A percentile compares a stretch with the other conserved stretches of the same genome.
Evolutionary conservation across 345 rosid species (phyloP).

Genomic region (Bruguiera gymnorhiza): DNA sequence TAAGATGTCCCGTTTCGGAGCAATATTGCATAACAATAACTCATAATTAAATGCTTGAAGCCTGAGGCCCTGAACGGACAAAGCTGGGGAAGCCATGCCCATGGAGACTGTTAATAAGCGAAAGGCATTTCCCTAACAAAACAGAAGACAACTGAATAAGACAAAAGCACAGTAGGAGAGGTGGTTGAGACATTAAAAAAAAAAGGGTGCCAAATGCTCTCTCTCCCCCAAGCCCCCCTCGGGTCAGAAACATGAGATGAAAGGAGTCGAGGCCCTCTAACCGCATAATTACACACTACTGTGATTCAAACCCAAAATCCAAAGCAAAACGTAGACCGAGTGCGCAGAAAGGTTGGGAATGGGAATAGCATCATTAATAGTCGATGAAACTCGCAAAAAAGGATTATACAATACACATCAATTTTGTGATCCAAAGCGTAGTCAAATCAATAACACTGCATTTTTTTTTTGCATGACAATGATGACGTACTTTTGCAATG

Average conservation of each 20-base stretch:
- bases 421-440: constrained; percentile 7
- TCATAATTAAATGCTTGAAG: constrained; percentile 9
- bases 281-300: too few relatives aligned
- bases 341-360: neutral
- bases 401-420: neutral
- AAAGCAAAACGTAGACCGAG: constrained; percentile 9
- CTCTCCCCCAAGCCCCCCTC: neutral
- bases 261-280: constrained; percentile 4
- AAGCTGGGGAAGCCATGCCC: neutral
- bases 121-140: constrained; percentile 17
- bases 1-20: too few relatives aligned
- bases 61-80: constrained; percentile 4
- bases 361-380: neutral
- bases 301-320: constrained; percentile 27
- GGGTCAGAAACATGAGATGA: constrained; percentile 31
- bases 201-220: neutral
- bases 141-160: constrained; percentile 30
- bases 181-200: constrained; percentile 27
- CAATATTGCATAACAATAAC: neutral
- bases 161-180: constrained; percentile 24
- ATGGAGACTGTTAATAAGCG: constrained; percentile 9
- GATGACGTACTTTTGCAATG: constrained; percentile 59
- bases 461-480: constrained; percentile 43
- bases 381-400: too few relatives aligned
- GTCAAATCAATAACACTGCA: constrained; percentile 14